These are phyloP conservation scores for Mycena galopus DNA, from an alignment of 768 basidiomycete species.

Conservation along the genomic window DNA sequence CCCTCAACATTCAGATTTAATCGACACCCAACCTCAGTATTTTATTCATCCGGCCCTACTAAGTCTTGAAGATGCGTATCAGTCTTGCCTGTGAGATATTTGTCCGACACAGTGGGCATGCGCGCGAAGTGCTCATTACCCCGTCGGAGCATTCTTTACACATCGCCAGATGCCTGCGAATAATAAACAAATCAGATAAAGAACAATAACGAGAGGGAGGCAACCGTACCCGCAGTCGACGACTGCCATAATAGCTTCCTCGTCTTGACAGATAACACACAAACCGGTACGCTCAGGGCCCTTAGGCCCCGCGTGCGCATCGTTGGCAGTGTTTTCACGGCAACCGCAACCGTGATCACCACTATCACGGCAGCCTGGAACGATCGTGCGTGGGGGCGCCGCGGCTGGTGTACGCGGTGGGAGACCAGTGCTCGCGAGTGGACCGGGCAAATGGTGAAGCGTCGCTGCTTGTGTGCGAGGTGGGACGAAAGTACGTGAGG, in stretches of 20 bases:
- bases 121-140: slow-evolving; percentile 81
- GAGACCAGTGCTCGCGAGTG: no score
- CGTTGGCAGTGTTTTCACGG: no score
- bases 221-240: slow-evolving; percentile 91
- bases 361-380: no score
- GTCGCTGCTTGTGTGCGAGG: no score
- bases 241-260: slow-evolving; percentile 93
- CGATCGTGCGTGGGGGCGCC: no score
- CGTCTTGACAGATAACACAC: slow-evolving; percentile 94
- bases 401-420: no score
- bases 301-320: background rate
- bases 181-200: background rate
- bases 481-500: no score
- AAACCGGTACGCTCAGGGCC: slow-evolving; percentile 58
- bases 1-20: background rate
- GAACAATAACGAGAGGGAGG: slow-evolving; percentile 12
- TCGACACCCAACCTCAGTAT: background rate
- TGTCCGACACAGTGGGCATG: slow-evolving; percentile 93
- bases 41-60: background rate
- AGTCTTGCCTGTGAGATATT: slow-evolving; percentile 85
- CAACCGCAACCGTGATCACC: no score
- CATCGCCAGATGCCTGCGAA: slow-evolving; percentile 80
- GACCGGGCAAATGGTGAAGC: no score
- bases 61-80: slow-evolving; percentile 79
- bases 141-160: slow-evolving; percentile 84